Percentiles rank a stretch among this genome's conserved stretches.
Evolutionary conservation across 2,329 filamentous ascomycete genomes (phyloP).

Genomic region (Talaromyces verruculosus): DNA sequence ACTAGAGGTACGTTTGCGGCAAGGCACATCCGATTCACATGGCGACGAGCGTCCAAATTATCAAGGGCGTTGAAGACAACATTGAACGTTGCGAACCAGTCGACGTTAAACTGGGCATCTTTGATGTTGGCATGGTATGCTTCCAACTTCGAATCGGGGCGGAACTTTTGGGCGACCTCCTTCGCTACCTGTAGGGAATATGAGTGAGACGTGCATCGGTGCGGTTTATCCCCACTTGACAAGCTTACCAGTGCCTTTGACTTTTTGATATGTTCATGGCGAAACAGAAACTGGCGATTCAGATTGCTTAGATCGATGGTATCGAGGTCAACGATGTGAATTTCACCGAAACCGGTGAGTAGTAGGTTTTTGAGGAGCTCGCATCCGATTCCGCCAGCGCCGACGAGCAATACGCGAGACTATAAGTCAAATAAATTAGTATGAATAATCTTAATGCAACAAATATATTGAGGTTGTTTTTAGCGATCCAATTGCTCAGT

Average conservation of each 20-base stretch:
- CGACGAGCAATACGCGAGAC: constrained; percentile 89
- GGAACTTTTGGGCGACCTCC: constrained; percentile 86
- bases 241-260: constrained; percentile 79
- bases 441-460: background rate
- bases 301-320: constrained; percentile 98
- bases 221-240: background rate
- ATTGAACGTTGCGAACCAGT: constrained; percentile 80
- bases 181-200: constrained; percentile 70
- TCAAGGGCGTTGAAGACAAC: constrained; percentile 97
- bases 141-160: constrained; percentile 79
- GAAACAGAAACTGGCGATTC: constrained; percentile 95
- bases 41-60: constrained; percentile 87
- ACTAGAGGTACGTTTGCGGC: constrained; percentile 86
- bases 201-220: constrained; percentile 10
- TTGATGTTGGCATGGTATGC: constrained; percentile 96
- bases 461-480: background rate
- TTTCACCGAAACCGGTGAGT: constrained; percentile 84
- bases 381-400: constrained; percentile 95
- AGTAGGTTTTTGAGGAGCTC: constrained; percentile 96
- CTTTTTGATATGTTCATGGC: constrained; percentile 96
- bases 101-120: constrained; percentile 77
- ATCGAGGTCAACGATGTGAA: constrained; percentile 94
- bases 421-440: constrained; percentile 40
- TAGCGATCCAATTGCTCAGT: background rate
- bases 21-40: constrained; percentile 97